Conservation (phyloP, 129 eudicot genomes). For the Mikania micrantha region DNA sequence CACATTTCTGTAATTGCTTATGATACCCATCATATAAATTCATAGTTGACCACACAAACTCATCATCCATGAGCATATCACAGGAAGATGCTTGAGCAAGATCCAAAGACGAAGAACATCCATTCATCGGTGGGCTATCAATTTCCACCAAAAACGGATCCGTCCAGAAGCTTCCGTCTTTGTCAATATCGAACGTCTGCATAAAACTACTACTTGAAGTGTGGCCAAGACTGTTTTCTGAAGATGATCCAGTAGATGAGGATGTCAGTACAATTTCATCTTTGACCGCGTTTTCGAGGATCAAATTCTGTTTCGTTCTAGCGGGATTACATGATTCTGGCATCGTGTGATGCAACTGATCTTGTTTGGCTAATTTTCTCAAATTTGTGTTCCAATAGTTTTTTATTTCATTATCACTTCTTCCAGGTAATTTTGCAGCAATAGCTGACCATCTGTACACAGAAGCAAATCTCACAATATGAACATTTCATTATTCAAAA, state of each 20-base stretch:
- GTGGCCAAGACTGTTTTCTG: not conserved
- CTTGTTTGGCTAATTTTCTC: not conserved
- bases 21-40: not conserved
- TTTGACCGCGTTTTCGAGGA: not conserved
- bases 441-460: slow-evolving; percentile 34
- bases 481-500: not conserved
- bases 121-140: not conserved
- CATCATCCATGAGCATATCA: not conserved
- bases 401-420: slow-evolving; percentile 40
- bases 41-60: not conserved
- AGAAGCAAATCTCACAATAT: not conserved
- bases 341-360: not conserved
- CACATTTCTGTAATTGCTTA: not conserved
- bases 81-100: not conserved
- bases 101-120: not conserved
- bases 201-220: not conserved
- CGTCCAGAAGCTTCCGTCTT: not conserved
- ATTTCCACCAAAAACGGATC: slow-evolving; percentile 1
- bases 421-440: slow-evolving; percentile 34
- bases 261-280: not conserved
- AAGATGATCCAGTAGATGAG: not conserved
- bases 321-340: not conserved
- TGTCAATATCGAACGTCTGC: not conserved
- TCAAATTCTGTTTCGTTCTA: not conserved
- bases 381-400: slow-evolving; percentile 30